A percentile compares a stretch with the other conserved stretches of the same genome.
phyloP scores from a whole-genome alignment of 2,329 filamentous ascomycete species.

The Colletotrichum paranaense region DNA sequence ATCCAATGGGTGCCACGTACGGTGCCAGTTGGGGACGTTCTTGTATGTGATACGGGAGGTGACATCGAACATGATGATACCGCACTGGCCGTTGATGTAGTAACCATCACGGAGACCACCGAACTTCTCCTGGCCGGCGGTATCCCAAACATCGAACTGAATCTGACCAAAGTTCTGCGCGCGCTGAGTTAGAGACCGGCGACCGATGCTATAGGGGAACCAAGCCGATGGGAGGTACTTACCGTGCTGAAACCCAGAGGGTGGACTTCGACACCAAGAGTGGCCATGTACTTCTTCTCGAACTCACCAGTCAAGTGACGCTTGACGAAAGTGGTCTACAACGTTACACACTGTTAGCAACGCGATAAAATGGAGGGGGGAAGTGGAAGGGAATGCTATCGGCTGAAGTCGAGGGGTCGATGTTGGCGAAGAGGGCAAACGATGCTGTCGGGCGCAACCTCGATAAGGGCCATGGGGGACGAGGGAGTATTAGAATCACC shows the following conservation, averaged over 20 bases:
- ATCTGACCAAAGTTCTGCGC: constrained; percentile 95
- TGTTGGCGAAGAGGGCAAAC: background rate
- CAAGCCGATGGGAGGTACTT: constrained; percentile 59
- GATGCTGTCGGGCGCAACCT: background rate
- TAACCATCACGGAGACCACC: constrained; percentile 99
- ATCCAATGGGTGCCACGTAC: constrained; percentile 68
- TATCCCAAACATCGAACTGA: constrained; percentile 99
- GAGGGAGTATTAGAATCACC: constrained; percentile 60
- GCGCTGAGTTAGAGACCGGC: constrained; percentile 35
- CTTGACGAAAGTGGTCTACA: constrained; percentile 99
- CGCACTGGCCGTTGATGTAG: constrained; percentile 99
- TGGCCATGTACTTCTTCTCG: constrained; percentile 99
- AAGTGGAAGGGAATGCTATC: background rate
- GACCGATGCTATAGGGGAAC: background rate
- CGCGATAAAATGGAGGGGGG: background rate
- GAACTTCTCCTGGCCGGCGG: constrained; percentile 99
- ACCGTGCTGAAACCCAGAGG: constrained; percentile 98
- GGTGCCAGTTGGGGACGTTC: constrained; percentile 99
- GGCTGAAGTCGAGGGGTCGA: background rate
- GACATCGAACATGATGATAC: constrained; percentile 99
- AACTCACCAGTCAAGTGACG: constrained; percentile 99
- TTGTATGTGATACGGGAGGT: constrained; percentile 99
- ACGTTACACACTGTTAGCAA: constrained; percentile 38
- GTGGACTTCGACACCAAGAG: constrained; percentile 99
- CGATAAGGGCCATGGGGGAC: background rate